phyloP scores from a whole-genome alignment of 345 rosid genomes.

The Camelina sativa region DNA sequence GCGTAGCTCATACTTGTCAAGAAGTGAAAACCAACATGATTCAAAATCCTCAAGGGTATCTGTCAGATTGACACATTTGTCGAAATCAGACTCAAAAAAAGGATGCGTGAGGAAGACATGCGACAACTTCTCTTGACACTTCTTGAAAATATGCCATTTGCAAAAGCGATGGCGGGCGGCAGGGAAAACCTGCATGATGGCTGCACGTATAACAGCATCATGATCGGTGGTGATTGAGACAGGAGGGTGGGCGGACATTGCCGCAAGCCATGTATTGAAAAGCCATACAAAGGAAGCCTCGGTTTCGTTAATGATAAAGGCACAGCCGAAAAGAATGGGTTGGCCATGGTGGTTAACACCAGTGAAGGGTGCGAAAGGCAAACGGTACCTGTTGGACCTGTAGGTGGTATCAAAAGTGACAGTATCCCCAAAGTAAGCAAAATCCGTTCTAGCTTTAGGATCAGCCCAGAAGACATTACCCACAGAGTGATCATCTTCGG shows the following conservation, averaged over 20 bases:
- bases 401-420: constrained; percentile 59
- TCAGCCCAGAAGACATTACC: constrained; percentile 61
- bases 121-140: constrained; percentile 54
- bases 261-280: constrained; percentile 60
- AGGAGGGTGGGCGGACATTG: constrained; percentile 62
- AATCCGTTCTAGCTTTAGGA: constrained; percentile 48
- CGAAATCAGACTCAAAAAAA: constrained; percentile 54
- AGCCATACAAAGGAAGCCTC: constrained; percentile 69
- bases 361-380: constrained; percentile 58
- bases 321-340: constrained; percentile 66
- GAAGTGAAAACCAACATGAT: constrained; percentile 52
- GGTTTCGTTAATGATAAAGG: constrained; percentile 58
- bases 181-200: constrained; percentile 62
- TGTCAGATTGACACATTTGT: constrained; percentile 51
- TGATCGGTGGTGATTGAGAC: constrained; percentile 64
- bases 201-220: constrained; percentile 58
- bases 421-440: constrained; percentile 50
- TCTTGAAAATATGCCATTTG: constrained; percentile 65
- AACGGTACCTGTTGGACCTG: constrained; percentile 56
- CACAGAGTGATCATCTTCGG: constrained; percentile 46
- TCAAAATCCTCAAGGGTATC: constrained; percentile 52
- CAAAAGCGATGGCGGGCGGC: constrained; percentile 63
- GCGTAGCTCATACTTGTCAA: constrained; percentile 54
- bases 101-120: constrained; percentile 53
- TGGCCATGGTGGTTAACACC: constrained; percentile 72